Evolutionary conservation across 2,329 filamentous ascomycete genomes (phyloP).

Genomic region (Arthrobotrys musiformis): DNA sequence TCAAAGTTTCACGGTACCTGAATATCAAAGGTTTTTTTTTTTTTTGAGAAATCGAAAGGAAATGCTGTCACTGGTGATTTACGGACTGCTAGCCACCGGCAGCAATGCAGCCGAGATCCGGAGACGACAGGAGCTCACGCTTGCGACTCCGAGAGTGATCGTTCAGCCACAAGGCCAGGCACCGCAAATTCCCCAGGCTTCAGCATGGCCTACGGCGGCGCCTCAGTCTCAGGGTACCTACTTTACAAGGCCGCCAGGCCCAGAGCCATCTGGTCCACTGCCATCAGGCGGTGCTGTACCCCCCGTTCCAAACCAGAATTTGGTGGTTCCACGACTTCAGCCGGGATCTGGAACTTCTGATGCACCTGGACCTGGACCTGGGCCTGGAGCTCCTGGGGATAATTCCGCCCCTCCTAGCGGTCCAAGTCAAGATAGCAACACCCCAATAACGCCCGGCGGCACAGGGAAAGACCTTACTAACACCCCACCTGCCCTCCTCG

Average conservation of each 20-base stretch:
- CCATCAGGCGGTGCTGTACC: background rate
- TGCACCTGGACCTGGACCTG: background rate
- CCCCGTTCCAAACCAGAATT: background rate
- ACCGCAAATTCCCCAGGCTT: background rate
- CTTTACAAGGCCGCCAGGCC: background rate
- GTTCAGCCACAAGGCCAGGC: background rate
- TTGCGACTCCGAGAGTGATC: slow-evolving; percentile 8
- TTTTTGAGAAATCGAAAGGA: background rate
- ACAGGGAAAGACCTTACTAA: background rate
- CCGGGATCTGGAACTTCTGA: background rate
- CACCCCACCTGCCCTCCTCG: background rate
- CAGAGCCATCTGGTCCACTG: background rate
- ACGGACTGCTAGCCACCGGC: slow-evolving; percentile 23
- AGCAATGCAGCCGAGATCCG: slow-evolving; percentile 32
- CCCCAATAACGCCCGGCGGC: background rate
- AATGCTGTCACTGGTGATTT: slow-evolving; percentile 20
- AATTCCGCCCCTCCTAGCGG: background rate
- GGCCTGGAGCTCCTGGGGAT: background rate
- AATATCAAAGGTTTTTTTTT: slow-evolving; percentile 6
- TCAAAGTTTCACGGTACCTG: slow-evolving; percentile 2
- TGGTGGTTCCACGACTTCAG: background rate
- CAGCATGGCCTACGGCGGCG: background rate
- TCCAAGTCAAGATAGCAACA: background rate
- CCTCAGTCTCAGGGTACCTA: background rate
- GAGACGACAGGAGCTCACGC: background rate